Conservation (phyloP, 805 yeast species). For the Starmera pachycereana region DNA sequence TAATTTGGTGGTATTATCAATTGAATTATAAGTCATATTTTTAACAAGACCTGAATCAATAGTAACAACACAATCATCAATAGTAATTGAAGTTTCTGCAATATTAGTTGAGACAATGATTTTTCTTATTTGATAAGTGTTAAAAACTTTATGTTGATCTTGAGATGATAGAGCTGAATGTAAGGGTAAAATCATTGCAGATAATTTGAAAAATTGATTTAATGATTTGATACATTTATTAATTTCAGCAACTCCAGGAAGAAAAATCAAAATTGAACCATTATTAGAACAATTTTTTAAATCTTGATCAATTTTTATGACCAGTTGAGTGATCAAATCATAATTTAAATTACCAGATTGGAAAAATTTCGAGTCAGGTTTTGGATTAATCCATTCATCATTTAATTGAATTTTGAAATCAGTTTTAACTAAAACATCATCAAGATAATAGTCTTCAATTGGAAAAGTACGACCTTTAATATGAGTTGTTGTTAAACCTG, state of each 20-base stretch:
- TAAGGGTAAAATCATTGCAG: slow-evolving; percentile 50
- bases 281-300: slow-evolving; percentile 29
- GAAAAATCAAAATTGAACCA: slow-evolving; percentile 76
- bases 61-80: slow-evolving; percentile 89
- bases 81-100: slow-evolving; percentile 96
- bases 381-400: slow-evolving; percentile 40
- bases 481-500: slow-evolving; percentile 53
- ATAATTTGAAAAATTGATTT: slow-evolving; percentile 16
- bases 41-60: slow-evolving; percentile 84
- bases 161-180: slow-evolving; percentile 81
- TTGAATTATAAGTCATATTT: slow-evolving; percentile 59
- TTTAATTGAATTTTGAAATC: slow-evolving; percentile 42
- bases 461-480: slow-evolving; percentile 94
- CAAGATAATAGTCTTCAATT: slow-evolving; percentile 66
- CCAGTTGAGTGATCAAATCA: slow-evolving; percentile 53
- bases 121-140: slow-evolving; percentile 48
- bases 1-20: slow-evolving; percentile 56
- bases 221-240: slow-evolving; percentile 44
- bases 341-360: slow-evolving; percentile 62
- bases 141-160: slow-evolving; percentile 75
- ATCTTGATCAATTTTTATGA: slow-evolving; percentile 39
- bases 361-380: slow-evolving; percentile 57
- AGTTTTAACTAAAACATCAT: slow-evolving; percentile 45
- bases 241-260: slow-evolving; percentile 90
- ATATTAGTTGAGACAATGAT: slow-evolving; percentile 86